Evolutionary conservation across 2,329 filamentous ascomycete genomes (phyloP).

Genomic region (Xylariaceae sp.): DNA sequence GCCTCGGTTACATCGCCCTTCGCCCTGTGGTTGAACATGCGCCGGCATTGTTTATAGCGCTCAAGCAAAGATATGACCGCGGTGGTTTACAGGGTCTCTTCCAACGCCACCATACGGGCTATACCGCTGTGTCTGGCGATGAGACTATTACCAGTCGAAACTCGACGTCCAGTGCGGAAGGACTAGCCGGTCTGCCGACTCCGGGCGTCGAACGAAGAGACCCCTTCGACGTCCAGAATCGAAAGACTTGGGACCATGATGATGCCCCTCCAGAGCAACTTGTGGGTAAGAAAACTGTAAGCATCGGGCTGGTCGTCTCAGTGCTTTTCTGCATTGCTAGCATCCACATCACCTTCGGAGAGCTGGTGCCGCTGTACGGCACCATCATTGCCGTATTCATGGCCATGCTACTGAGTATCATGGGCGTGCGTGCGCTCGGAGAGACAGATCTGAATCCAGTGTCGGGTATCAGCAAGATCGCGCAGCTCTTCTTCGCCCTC

Average conservation of each 20-base stretch:
- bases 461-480: conserved; percentile 94
- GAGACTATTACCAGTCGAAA: conserved; percentile 30
- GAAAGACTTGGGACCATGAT: conserved; percentile 58
- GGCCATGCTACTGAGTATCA: conserved; percentile 78
- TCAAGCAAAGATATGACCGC: conserved; percentile 32
- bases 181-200: conserved; percentile 23
- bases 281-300: conserved; percentile 73
- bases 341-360: conserved; percentile 83
- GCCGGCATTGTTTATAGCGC: conserved; percentile 31
- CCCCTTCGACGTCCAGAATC: conserved; percentile 32
- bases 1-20: conserved; percentile 77
- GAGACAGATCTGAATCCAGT: conserved; percentile 97
- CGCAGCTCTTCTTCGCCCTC: conserved; percentile 92
- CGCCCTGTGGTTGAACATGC: conserved; percentile 64
- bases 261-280: conserved; percentile 87
- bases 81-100: conserved; percentile 35
- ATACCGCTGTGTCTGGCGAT: conserved; percentile 33
- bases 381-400: conserved; percentile 82
- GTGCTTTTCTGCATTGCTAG: conserved; percentile 80
- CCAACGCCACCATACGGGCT: conserved; percentile 31
- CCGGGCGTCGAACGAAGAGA: conserved; percentile 34
- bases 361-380: conserved; percentile 78
- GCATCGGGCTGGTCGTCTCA: conserved; percentile 77
- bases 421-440: conserved; percentile 72
- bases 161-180: conserved; percentile 20